A percentile compares a stretch with the other conserved stretches of the same genome.
phyloP scores from a whole-genome alignment of 257 asterid genomes.

The Rubia yunnanensis region DNA sequence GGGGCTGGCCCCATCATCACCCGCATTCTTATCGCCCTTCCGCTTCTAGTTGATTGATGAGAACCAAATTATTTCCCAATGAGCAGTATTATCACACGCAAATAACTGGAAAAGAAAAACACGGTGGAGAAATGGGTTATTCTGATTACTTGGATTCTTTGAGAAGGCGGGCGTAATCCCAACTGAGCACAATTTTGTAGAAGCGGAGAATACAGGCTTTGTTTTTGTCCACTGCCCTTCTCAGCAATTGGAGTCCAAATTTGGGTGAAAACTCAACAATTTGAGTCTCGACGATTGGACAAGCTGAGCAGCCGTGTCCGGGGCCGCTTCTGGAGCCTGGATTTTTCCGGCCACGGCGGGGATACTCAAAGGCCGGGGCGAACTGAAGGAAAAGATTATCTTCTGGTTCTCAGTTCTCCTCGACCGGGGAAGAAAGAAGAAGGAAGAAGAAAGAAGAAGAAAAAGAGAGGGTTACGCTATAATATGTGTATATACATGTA shows the following conservation, averaged over 20 bases:
- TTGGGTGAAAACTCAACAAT: too few species aligned
- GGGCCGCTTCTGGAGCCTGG: too few species aligned
- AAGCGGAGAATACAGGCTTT: constrained; percentile 55
- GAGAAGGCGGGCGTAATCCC: constrained; percentile 78
- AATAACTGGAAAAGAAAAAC: too few species aligned
- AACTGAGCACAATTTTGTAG: constrained; percentile 64
- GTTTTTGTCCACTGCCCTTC: constrained; percentile 69
- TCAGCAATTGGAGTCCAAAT: too few species aligned
- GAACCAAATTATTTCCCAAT: neutral
- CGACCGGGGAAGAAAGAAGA: too few species aligned
- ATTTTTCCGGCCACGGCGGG: too few species aligned
- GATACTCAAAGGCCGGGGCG: too few species aligned
- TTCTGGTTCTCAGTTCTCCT: neutral
- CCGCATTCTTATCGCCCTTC: constrained; percentile 22
- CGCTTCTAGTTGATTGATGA: constrained; percentile 18
- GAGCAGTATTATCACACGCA: neutral
- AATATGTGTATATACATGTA: too few species aligned
- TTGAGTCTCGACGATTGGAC: too few species aligned
- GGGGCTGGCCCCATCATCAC: constrained; percentile 27
- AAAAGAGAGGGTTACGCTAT: neutral
- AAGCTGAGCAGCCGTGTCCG: neutral
- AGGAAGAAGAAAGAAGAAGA: too few species aligned
- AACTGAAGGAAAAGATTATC: too few species aligned
- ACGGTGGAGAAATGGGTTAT: neutral
- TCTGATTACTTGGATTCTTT: constrained; percentile 46